Base-by-base conservation (phyloP, 805 yeast genomes). In the Cyberlindnera nakhonratchasimensis region DNA sequence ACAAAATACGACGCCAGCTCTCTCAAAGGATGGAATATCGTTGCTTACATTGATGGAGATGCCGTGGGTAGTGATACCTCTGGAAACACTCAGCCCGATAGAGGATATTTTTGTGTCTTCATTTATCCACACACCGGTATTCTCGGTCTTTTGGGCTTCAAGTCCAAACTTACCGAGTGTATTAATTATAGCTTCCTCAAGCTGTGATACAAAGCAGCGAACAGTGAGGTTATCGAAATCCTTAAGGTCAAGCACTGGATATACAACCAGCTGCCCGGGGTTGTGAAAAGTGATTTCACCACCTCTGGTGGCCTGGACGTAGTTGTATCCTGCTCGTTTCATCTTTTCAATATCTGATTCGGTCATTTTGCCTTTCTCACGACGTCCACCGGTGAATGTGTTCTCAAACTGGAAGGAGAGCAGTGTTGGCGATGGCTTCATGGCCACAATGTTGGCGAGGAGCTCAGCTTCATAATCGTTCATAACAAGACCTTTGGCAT, bases 251-350 rank as follows among this genome's bases (percentile, higher is more conserved):
- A 86, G 40, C 1, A 93, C 72, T 10, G 93, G 81, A 57, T 91
- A 93, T 5, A 87, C 79, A 2, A 90, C 96, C 29, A 88, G 59
- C 63, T 93, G 99, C 0, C 99, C 99, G 1, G 93, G 85, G 0
- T 98, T 98, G 65, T 93, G 99, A 70, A 86, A 93, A 0, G 99
- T 93, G 1, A 93, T 79, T 59, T 93, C 95, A 0, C 99, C 99
- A 13, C 99, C 99, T 47, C 99, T 70, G 40, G 79, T 79, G 0
- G 93, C 75, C 54, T 86, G 91, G n/a, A 81, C 74, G 56, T 79
- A 86, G 23, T 71, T 71, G 13, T 89, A 82, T n/a, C 72, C 72
- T 30, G 68, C 30, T 45, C 22, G 36, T 55, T 51, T 58, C 66
- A 26, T 48, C 48, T 37, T 47, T 29, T 30, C 61, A 55, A 53